These are phyloP conservation scores for Fraxinus quadrangulata DNA, from an alignment of 257 asterid genomes.

Conservation along the genomic window DNA sequence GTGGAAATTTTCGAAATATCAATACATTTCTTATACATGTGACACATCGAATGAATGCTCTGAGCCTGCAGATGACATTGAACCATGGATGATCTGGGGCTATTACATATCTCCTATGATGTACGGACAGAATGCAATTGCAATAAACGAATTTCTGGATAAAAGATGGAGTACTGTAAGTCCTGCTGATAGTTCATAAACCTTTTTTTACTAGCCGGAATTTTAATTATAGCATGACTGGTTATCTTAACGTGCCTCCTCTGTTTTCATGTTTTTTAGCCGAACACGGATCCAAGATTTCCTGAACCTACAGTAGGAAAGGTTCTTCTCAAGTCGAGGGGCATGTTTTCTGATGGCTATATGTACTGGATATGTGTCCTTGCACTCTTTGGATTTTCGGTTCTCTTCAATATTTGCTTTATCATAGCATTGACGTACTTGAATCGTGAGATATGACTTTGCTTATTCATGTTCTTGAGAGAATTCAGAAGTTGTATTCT, in stretches of 20 bases:
- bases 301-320: slow-evolving; percentile 73
- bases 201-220: background rate
- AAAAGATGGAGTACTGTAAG: slow-evolving; percentile 86
- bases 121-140: slow-evolving; percentile 85
- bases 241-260: slow-evolving; percentile 11
- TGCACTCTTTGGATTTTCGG: slow-evolving; percentile 82
- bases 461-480: slow-evolving; percentile 3
- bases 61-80: slow-evolving; percentile 60
- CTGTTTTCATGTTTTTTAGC: slow-evolving; percentile 43
- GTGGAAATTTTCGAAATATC: background rate
- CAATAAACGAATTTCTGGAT: slow-evolving; percentile 78
- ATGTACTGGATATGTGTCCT: slow-evolving; percentile 79
- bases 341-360: slow-evolving; percentile 74
- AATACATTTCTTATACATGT: background rate
- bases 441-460: slow-evolving; percentile 53
- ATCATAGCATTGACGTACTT: slow-evolving; percentile 71
- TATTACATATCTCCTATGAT: slow-evolving; percentile 77
- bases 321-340: slow-evolving; percentile 84
- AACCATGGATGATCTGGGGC: slow-evolving; percentile 88
- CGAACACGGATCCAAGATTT: slow-evolving; percentile 53
- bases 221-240: slow-evolving; percentile 19
- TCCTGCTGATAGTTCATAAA: slow-evolving; percentile 14
- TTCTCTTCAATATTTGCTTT: slow-evolving; percentile 76
- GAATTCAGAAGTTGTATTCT: slow-evolving; percentile 12
- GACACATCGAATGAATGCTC: background rate